phyloP scores from a whole-genome alignment of 352 stramenopile species.

The Stramenopiles sp. region DNA sequence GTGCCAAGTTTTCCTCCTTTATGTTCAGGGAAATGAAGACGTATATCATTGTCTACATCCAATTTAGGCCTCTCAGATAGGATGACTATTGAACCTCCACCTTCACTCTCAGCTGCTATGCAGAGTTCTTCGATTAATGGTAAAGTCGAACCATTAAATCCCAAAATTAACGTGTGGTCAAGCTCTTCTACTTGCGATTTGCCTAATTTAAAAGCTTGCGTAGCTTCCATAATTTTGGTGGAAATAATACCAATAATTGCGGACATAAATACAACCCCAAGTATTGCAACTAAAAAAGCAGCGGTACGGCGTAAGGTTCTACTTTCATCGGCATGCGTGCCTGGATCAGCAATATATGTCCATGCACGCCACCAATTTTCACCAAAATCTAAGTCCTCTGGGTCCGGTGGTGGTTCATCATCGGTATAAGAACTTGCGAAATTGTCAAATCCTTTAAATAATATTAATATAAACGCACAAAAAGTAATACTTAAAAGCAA shows the following conservation, averaged over 20 bases:
- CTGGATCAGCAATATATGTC: conserved; percentile 18
- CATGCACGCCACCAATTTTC: conserved; percentile 21
- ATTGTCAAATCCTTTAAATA: too few relatives aligned
- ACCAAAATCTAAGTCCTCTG: too few relatives aligned
- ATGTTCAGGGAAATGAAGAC: conserved; percentile 28
- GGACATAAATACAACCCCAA: conserved; percentile 56
- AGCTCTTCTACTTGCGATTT: conserved; percentile 49
- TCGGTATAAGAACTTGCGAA: too few relatives aligned
- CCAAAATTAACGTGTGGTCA: conserved; percentile 52
- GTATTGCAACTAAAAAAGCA: conserved; percentile 30
- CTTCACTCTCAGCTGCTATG: conserved; percentile 55
- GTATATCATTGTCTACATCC: conserved; percentile 38
- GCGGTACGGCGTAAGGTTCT: conserved; percentile 13
- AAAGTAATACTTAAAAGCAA: too few relatives aligned
- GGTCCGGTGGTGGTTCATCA: too few relatives aligned
- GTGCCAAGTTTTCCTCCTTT: conserved; percentile 39
- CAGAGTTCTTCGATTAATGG: conserved; percentile 57
- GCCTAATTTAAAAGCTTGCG: conserved; percentile 61
- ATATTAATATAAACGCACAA: too few relatives aligned
- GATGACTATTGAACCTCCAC: conserved; percentile 47
- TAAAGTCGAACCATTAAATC: conserved; percentile 59
- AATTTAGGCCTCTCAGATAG: conserved; percentile 47
- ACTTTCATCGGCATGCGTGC: conserved; percentile 15
- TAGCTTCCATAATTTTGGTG: conserved; percentile 53
- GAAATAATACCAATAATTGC: conserved; percentile 68